These are phyloP conservation scores for Arachnopeziza araneosa DNA, from an alignment of 2,329 filamentous ascomycete species.

Conservation along the genomic window DNA sequence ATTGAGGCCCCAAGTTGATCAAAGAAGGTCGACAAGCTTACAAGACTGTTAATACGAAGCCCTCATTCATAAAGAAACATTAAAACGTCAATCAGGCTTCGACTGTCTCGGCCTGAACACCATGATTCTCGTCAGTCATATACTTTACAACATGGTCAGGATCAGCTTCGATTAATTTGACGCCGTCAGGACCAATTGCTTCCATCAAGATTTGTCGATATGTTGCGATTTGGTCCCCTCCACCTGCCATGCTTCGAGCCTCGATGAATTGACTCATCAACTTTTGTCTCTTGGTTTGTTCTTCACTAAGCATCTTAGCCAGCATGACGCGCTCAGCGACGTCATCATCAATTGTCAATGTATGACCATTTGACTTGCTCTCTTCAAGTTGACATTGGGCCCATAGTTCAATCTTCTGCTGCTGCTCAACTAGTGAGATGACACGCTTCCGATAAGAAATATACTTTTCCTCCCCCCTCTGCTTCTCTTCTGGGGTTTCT, in stretches of 20 bases:
- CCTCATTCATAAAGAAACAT: background rate
- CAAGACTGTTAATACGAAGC: background rate
- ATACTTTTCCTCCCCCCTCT: constrained; percentile 21
- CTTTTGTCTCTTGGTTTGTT: constrained; percentile 45
- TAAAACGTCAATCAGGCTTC: background rate
- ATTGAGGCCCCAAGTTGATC: background rate
- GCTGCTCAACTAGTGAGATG: constrained; percentile 37
- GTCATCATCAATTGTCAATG: constrained; percentile 39
- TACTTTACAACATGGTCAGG: background rate
- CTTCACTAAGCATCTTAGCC: constrained; percentile 49
- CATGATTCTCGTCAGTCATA: background rate
- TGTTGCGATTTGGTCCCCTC: constrained; percentile 66
- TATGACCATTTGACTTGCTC: constrained; percentile 43
- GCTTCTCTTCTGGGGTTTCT: constrained; percentile 31
- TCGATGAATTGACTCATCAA: constrained; percentile 62
- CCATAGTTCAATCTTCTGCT: constrained; percentile 38
- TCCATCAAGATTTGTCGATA: constrained; percentile 45
- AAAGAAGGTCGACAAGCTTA: background rate
- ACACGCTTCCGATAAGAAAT: constrained; percentile 21
- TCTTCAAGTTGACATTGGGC: constrained; percentile 40
- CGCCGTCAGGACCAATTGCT: constrained; percentile 35
- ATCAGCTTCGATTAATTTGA: background rate
- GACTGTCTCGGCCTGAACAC: background rate
- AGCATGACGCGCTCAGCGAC: constrained; percentile 51
- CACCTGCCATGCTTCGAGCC: constrained; percentile 65